Evolutionary conservation across 106 monocot species (phyloP), one percentile per base, ranked within the genome.

Genomic region (Hemerocallis citrina): DNA sequence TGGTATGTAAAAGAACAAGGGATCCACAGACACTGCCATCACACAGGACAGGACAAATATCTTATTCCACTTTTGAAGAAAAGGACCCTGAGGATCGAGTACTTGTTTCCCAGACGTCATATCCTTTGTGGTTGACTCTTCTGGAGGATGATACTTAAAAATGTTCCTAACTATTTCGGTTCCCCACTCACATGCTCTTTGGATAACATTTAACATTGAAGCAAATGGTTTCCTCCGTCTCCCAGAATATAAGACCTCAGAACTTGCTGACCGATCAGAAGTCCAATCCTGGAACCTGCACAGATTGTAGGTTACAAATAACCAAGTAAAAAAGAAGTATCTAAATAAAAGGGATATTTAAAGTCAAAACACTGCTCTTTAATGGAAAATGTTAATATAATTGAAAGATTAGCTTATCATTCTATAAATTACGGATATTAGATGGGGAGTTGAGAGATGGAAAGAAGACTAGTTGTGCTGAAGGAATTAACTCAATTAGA

Each of bases 31-130:
- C 10, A 93, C 65, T 38, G 92, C 84, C 51, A 85, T 39, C 12
- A 93, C 57, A 62, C 88, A 93, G 47, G 81, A 70, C 46, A 93
- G 55, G 32, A 93, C 68, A 72, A 93, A 93, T 58, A 88, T 79
- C 57, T 85, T 93, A 34, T 93, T 93, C 92, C 88, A 93, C 40
- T 39, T 75, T 44, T 88, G 81, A 45, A 93, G 81, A 69, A 93
- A 88, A 32, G 70, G 76, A 34, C 92, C 92, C 65, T 85, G 88
- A 52, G 92, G 92, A 74, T 93, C 76, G 55, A 93, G 84, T 51
- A 88, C 60, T 59, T 63, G 81, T 52, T 42, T 81, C 40, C 57
- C 68, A 13, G 61, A 47, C 40, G 33, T 68, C 27, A 42, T 12
- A 10, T 77, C 62, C 27, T 62, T 50, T 16, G 23, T 16, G 39